Evolutionary conservation across 2,329 filamentous ascomycete species (phyloP).

Genomic region (Venturia nashicola): DNA sequence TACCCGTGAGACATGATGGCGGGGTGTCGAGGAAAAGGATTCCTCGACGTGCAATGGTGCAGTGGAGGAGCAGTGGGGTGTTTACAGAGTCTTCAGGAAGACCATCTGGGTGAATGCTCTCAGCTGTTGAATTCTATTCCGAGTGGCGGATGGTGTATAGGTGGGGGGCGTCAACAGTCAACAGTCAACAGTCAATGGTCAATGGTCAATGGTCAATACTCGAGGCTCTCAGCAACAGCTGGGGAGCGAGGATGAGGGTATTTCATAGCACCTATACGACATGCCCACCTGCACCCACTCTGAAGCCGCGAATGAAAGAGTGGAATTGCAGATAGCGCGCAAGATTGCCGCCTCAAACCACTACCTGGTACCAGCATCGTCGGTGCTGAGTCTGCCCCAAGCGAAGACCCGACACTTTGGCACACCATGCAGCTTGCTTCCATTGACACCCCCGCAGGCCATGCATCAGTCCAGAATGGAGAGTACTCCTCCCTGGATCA

Average conservation of each 20-base stretch:
- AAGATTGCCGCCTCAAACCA: not conserved
- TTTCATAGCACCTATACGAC: not conserved
- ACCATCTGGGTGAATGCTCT: not conserved
- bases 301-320: not conserved
- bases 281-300: not conserved
- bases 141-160: not conserved
- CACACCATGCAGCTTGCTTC: not conserved
- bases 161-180: too few species aligned
- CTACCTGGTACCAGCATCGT: not conserved
- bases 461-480: not conserved
- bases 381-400: not conserved
- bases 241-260: not conserved
- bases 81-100: not conserved
- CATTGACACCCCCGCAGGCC: too few species aligned
- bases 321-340: not conserved
- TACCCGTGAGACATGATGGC: constrained; percentile 8
- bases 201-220: too few species aligned
- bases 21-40: not conserved
- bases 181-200: too few species aligned
- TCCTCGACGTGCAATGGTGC: too few species aligned
- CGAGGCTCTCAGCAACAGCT: not conserved
- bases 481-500: too few species aligned
- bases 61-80: not conserved
- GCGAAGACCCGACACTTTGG: not conserved
- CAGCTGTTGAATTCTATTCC: too few species aligned